Conservation (phyloP, 1,284 basidiomycete species). For the Moniliophthora roreri region DNA sequence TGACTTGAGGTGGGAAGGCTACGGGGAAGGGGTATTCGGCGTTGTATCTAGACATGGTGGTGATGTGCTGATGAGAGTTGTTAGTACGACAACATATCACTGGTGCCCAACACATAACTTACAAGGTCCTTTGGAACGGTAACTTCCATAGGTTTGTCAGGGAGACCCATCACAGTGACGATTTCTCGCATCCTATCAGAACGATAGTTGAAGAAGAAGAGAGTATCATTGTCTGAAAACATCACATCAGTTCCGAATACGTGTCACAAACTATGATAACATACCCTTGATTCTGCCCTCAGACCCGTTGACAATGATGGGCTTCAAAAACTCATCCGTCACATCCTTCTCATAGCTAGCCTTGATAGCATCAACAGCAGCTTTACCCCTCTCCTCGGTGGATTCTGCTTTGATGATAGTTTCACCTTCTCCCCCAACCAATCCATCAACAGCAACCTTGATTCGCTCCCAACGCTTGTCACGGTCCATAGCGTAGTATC, state of each 20-base stretch:
- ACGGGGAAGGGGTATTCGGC: slow-evolving; percentile 83
- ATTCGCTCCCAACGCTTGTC: slow-evolving; percentile 94
- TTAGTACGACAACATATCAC: neutral
- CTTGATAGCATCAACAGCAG: slow-evolving; percentile 55
- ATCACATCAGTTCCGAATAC: neutral
- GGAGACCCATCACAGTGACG: slow-evolving; percentile 73
- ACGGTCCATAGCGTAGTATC: slow-evolving; percentile 95
- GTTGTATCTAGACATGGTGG: slow-evolving; percentile 94
- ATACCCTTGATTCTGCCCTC: slow-evolving; percentile 79
- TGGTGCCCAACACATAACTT: slow-evolving; percentile 16
- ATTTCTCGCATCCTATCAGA: slow-evolving; percentile 94
- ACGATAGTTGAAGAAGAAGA: slow-evolving; percentile 95
- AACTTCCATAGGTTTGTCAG: slow-evolving; percentile 82
- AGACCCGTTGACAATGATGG: slow-evolving; percentile 81
- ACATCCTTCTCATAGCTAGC: slow-evolving; percentile 79
- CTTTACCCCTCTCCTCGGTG: slow-evolving; percentile 32
- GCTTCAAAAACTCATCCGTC: slow-evolving; percentile 93
- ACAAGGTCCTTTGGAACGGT: slow-evolving; percentile 83
- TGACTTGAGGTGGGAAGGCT: slow-evolving; percentile 86
- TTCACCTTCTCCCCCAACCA: slow-evolving; percentile 77
- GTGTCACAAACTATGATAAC: slow-evolving; percentile 6
- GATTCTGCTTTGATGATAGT: slow-evolving; percentile 24
- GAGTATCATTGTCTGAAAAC: slow-evolving; percentile 61
- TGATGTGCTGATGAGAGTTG: slow-evolving; percentile 58
- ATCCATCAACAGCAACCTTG: slow-evolving; percentile 83